Percentiles rank a stretch among this genome's conserved stretches.
Evolutionary conservation across 495 filamentous ascomycete genomes (phyloP).

Genomic region (Cercophora sp.): DNA sequence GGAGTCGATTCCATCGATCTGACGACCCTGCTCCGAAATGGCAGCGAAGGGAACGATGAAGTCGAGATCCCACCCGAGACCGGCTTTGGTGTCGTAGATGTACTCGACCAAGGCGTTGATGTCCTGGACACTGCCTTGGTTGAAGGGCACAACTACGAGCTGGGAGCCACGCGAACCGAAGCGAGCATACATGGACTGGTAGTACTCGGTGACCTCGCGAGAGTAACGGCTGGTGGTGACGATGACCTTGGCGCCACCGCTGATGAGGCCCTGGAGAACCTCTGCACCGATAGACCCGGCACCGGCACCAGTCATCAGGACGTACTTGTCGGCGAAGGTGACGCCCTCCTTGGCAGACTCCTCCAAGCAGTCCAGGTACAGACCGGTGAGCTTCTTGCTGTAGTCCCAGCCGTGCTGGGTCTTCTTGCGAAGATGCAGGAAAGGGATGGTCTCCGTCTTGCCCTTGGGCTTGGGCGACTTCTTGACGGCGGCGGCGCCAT

Average conservation of each 20-base stretch:
- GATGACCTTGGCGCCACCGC: slow-evolving; percentile 90
- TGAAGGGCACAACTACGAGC: slow-evolving; percentile 96
- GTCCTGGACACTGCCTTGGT: slow-evolving; percentile 97
- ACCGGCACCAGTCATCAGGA: slow-evolving; percentile 96
- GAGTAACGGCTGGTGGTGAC: slow-evolving; percentile 97
- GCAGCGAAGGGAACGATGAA: slow-evolving; percentile 95
- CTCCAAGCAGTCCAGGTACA: slow-evolving; percentile 89
- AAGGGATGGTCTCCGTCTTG: slow-evolving; percentile 95
- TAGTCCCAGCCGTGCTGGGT: slow-evolving; percentile 96
- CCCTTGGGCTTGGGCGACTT: slow-evolving; percentile 75
- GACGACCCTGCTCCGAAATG: slow-evolving; percentile 94
- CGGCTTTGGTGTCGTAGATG: slow-evolving; percentile 95
- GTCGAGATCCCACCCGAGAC: slow-evolving; percentile 96
- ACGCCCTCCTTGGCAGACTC: slow-evolving; percentile 81
- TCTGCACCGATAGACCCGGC: slow-evolving; percentile 99
- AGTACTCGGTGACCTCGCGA: slow-evolving; percentile 97
- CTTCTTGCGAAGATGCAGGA: slow-evolving; percentile 95
- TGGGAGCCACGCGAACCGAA: slow-evolving; percentile 92
- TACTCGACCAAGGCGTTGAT: slow-evolving; percentile 89
- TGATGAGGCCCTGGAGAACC: slow-evolving; percentile 92
- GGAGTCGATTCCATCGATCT: slow-evolving; percentile 95
- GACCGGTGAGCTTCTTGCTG: slow-evolving; percentile 91
- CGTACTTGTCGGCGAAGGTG: slow-evolving; percentile 91
- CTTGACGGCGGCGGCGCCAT: slow-evolving; percentile 60
- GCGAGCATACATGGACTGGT: slow-evolving; percentile 95